phyloP scores from a whole-genome alignment of 768 basidiomycete species.

The Hemileccinum rubropunctum region DNA sequence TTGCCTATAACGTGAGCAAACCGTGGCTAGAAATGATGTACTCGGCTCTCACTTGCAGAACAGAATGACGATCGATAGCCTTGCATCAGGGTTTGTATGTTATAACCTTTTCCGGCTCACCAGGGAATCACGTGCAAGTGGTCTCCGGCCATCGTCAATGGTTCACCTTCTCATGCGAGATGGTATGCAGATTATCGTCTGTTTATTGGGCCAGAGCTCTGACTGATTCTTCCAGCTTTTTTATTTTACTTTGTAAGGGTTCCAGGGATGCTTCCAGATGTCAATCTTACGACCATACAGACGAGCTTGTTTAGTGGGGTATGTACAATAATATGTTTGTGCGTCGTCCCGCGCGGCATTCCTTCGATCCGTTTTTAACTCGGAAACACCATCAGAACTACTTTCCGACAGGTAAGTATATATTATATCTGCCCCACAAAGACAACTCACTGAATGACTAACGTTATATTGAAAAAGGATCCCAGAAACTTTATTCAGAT shows the following conservation, averaged over 20 bases:
- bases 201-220: too few species aligned
- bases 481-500: too few species aligned
- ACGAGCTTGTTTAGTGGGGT: slow-evolving; percentile 6
- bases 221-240: slow-evolving; percentile 3
- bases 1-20: neutral
- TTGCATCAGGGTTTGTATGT: neutral
- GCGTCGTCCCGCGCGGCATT: neutral
- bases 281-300: neutral
- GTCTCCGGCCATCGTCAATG: slow-evolving; percentile 1
- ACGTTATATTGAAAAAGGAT: too few species aligned
- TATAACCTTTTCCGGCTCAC: neutral
- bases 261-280: neutral
- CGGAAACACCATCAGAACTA: slow-evolving; percentile 2
- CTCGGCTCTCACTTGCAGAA: neutral
- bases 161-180: slow-evolving; percentile 21
- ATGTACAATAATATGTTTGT: slow-evolving; percentile 14
- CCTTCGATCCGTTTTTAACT: neutral
- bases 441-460: neutral
- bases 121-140: neutral
- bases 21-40: neutral
- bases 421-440: neutral
- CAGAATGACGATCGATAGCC: slow-evolving; percentile 1
- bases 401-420: slow-evolving; percentile 9
- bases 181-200: slow-evolving; percentile 12
- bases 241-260: slow-evolving; percentile 15